Evolutionary conservation across 2,329 filamentous ascomycete genomes (phyloP).

Genomic region (Achaetomium macrosporum): DNA sequence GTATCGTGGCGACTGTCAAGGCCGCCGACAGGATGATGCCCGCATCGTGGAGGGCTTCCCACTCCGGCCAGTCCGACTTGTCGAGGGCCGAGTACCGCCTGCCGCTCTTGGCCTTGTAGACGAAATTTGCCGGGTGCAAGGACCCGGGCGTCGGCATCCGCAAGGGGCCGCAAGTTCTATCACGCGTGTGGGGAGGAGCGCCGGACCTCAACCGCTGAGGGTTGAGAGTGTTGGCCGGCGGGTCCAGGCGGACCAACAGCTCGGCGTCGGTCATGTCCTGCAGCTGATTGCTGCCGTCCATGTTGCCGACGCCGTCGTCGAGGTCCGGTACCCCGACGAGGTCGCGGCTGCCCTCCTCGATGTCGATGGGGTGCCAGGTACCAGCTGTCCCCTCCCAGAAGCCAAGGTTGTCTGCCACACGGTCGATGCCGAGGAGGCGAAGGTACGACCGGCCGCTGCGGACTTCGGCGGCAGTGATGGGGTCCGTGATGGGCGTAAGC

Average conservation of each 20-base stretch:
- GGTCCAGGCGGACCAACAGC: conserved; percentile 3
- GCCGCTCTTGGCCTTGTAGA: background rate
- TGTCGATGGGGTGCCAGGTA: conserved; percentile 1
- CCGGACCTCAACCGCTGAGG: conserved; percentile 2
- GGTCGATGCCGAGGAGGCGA: conserved; percentile 7
- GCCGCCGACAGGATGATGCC: background rate
- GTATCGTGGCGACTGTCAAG: background rate
- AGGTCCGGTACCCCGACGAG: background rate
- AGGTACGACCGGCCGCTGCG: conserved; percentile 13
- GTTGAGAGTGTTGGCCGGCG: conserved; percentile 6
- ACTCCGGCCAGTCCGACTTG: background rate
- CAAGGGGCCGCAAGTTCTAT: too few species aligned
- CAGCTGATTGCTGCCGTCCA: background rate
- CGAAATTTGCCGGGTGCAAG: conserved; percentile 4
- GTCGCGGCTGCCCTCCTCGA: background rate
- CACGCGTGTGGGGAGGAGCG: background rate
- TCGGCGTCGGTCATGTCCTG: background rate
- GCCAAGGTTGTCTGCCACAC: conserved; percentile 7
- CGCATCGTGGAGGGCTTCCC: background rate
- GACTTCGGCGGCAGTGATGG: conserved; percentile 10
- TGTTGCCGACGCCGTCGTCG: background rate
- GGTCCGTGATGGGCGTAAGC: conserved; percentile 8
- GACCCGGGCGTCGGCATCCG: background rate
- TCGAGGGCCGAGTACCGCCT: background rate
- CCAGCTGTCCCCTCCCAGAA: conserved; percentile 10